Base-by-base conservation (phyloP, 768 basidiomycete genomes). In the Tulasnella sp. region DNA sequence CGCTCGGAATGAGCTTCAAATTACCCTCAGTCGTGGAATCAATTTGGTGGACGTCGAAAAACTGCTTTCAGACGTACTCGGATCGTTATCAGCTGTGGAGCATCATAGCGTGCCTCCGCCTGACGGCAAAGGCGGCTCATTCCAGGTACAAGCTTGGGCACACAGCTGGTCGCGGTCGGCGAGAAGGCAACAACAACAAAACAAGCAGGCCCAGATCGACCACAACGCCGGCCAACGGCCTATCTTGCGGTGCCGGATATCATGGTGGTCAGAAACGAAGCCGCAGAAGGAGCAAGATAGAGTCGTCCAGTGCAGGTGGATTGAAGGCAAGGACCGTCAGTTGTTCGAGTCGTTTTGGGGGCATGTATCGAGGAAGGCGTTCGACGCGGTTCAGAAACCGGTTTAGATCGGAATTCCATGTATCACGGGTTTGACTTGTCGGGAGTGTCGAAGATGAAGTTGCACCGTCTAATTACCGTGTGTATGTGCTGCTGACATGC, bases 221-320 rank as follows among this genome's bases (percentile, higher is more conserved):
- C 24, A 41, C 27, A 27, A 61, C 21, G 62, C 63, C 63, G 62
- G 60, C 49, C 53, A 62, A 26, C 42, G 53, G 43, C 10, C 66
- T 58, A 43, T 62, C 34, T 15, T 38, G 15, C 34, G 15, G 34
- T 38, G 34, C 34, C 34, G 34, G 34, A 38, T 38, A 61, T 59
- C 56, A 56, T 41, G 61, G 38, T 43, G 5, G 11, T 51, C 34
- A 27, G 45, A 21, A 34, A 30, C 23, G 23, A 44, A 19, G 7
- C 30, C 60, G 13, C 34, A 55, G n/a, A 19, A 9, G 19, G 23
- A 48, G 38, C 21, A 15, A 51, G 34, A 55, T 27, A 4, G 10
- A 21, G 23, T 52, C 8, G 47, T 85, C 44, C 73, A 77, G 54
- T 81, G 80, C 62, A 74, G 78, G 32, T 89, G 88, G 88, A 66